Conservation (phyloP, 1,284 basidiomycete genomes). For the Naganishia sp. region DNA sequence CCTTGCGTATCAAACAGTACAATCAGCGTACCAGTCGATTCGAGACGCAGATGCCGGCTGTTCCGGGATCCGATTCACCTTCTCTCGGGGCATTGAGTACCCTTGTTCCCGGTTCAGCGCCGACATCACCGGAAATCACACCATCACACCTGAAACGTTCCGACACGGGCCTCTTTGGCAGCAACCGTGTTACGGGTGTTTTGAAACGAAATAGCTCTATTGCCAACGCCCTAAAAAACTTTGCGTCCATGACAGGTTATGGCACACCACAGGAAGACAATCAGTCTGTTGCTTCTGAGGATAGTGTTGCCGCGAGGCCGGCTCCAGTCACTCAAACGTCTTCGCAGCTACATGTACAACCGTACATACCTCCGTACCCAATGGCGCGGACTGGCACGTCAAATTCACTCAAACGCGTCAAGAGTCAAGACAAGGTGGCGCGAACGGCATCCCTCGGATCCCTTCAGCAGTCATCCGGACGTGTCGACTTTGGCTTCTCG, state of each 20-base stretch:
- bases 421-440: conserved; percentile 18
- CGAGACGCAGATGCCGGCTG: conserved; percentile 9
- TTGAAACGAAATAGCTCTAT: conserved; percentile 79
- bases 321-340: conserved; percentile 39
- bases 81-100: conserved; percentile 10
- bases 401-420: conserved; percentile 14
- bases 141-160: conserved; percentile 24
- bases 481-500: conserved; percentile 28
- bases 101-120: background rate
- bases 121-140: conserved; percentile 11
- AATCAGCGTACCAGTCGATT: conserved; percentile 24
- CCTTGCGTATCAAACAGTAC: conserved; percentile 52
- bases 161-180: conserved; percentile 24
- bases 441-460: conserved; percentile 34
- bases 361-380: conserved; percentile 72
- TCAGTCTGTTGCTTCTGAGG: conserved; percentile 34
- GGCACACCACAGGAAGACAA: conserved; percentile 28
- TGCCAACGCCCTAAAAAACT: conserved; percentile 74
- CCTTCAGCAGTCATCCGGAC: conserved; percentile 22
- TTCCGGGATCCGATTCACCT: conserved; percentile 14
- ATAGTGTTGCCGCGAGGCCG: conserved; percentile 56
- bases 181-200: conserved; percentile 50
- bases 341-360: conserved; percentile 71
- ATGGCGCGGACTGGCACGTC: conserved; percentile 33
- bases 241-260: conserved; percentile 59